Base-by-base conservation (phyloP, 2,329 filamentous ascomycete species). In the Aspergillus sp. region DNA sequence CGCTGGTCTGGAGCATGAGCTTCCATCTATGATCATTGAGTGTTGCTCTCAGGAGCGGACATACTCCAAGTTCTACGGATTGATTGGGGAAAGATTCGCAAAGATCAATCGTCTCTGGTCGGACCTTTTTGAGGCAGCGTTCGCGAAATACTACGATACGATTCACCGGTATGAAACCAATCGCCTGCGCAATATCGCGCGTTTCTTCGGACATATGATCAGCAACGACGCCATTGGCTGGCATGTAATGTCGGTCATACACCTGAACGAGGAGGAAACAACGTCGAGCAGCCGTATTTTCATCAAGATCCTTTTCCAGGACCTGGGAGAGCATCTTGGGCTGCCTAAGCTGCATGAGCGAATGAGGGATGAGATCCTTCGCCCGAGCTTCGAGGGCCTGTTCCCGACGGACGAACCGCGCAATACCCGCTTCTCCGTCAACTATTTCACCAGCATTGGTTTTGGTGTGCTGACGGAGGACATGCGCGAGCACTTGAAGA, bases 81-180 rank as follows among this genome's bases (percentile, higher is more conserved):
- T 94, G 43, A 86, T 96, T 35, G 91, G 84, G 19, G 91, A 98
- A 64, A 77, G 89, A 15, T 94, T 98, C 61, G 85, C 86, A 52
- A 95, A 94, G 63, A 78, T 98, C 51, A 96, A 96, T 61, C 78
- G 91, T 14, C 72, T 95, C 31, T 98, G 91, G 91, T 82, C 78
- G 16, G 86, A 93, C 42, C 72, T 96, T 4, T 96, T 96, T 44
- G 86, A 96, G 59, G 76, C 86, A 44, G 75, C 81, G 14, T 98
- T 98, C 58, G 74, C 74, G 40, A 88, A 88, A 49, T 95, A 96
- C 63, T 98, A 95, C 68, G 85, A 93, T 41, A 96, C 88, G 0
- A 96, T 96, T 40, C 91, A 98, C 61, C 82, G 91, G 11, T 93
- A 93, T 57, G 91, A 96, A 58, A 96, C 89, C 25, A 96, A 95